Evolutionary conservation across 805 yeast genomes (phyloP), one percentile per base, ranked within the genome.

Genomic region (Torulaspora delbrueckii): DNA sequence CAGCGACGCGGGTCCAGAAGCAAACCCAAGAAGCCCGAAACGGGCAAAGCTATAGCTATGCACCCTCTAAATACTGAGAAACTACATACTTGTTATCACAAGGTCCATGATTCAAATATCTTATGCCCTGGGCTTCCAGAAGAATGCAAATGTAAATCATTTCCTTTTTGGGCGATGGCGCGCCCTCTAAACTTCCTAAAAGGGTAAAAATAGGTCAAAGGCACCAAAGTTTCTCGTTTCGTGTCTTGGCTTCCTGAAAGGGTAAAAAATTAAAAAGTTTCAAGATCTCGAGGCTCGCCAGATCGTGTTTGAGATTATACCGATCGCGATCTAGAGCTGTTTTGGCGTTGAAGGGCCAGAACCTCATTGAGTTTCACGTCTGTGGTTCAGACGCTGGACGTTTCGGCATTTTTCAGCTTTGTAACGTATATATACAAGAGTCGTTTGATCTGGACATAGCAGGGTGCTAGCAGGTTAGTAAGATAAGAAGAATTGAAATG

Each of bases 31-130:
- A 24, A 25, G 18, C 22, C 35, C 36, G 39, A 48, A 45, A 38
- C 37, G 38, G 35, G 37, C 28, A 27, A 45, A 42, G 42, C 18
- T 23, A 28, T 35, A 35, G 43, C 13, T 36, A 35, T n/a, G 38
- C 14, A 35, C 24, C n/a, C 14, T n/a, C 19, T 3, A 8, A 7
- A 7, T 34, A 22, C n/a, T 10, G 12, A 24, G 37, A 14, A 10
- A 4, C 5, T n/a, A 26, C n/a, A 27, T 27, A 27, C 31, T n/a
- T 4, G 31, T 35, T 6, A 16, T 23, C 8, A 10, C 10, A 19
- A 18, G 12, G 10, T 19, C 25, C 8, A 8, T 18, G 13, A 18
- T n/a, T n/a, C 25, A n/a, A 34, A 19, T 16, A 23, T 19, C 26
- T n/a, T n/a, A 13, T 1, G 25, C 4, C 18, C 28, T 36, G 8